Conservation (phyloP, 2,329 filamentous ascomycete species). For the Canariomyces notabilis region DNA sequence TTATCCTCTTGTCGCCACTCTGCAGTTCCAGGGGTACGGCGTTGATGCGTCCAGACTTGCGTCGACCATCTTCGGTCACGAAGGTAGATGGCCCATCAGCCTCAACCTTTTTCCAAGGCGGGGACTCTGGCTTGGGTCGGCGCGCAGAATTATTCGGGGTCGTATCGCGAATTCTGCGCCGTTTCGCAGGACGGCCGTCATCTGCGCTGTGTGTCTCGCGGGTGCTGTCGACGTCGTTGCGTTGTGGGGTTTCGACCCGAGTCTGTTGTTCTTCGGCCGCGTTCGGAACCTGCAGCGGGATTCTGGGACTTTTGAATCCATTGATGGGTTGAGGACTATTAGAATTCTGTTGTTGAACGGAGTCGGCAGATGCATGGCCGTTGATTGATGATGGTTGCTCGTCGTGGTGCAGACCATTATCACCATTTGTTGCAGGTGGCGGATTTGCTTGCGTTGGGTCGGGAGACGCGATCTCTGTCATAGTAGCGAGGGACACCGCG, state of each 20-base stretch:
- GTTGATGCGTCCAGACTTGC: slow-evolving; percentile 63
- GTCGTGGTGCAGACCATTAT: slow-evolving; percentile 23
- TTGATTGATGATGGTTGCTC: slow-evolving; percentile 16
- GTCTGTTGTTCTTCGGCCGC: neutral
- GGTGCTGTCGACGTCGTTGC: slow-evolving; percentile 11
- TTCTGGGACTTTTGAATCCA: slow-evolving; percentile 4
- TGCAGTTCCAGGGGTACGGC: slow-evolving; percentile 49
- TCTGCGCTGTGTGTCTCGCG: slow-evolving; percentile 26
- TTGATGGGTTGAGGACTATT: neutral
- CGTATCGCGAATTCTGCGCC: slow-evolving; percentile 54
- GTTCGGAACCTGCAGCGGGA: neutral
- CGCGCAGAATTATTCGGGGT: slow-evolving; percentile 34
- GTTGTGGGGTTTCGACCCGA: slow-evolving; percentile 2
- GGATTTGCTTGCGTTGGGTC: slow-evolving; percentile 38
- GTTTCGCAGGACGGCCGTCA: slow-evolving; percentile 55
- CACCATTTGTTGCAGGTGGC: slow-evolving; percentile 24
- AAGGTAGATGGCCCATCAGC: slow-evolving; percentile 87
- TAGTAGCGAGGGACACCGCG: slow-evolving; percentile 43
- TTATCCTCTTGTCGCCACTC: slow-evolving; percentile 47
- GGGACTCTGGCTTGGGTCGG: slow-evolving; percentile 58
- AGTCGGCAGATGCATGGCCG: slow-evolving; percentile 10
- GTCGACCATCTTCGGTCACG: slow-evolving; percentile 65
- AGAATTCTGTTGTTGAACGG: slow-evolving; percentile 10
- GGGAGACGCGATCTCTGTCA: slow-evolving; percentile 58
- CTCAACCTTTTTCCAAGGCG: slow-evolving; percentile 85